Percentiles rank a stretch among this genome's conserved stretches.
phyloP scores from a whole-genome alignment of 1,284 basidiomycete species.

The Sanguinoderma infundibulare region DNA sequence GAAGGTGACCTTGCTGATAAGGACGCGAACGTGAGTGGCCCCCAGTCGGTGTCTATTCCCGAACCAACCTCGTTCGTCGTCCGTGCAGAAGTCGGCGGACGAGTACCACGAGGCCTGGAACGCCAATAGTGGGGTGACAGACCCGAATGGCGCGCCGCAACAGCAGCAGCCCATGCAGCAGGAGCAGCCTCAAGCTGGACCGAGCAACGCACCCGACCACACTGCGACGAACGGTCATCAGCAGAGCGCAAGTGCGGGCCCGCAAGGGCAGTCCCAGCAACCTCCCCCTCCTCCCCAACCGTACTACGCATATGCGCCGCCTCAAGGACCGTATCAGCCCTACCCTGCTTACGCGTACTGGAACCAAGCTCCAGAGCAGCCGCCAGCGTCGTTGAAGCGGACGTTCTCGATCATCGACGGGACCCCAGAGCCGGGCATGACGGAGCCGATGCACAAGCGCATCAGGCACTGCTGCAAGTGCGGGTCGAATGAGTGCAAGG shows the following conservation, averaged over 20 bases:
- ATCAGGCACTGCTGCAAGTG: conserved; percentile 69
- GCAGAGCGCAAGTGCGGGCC: conserved; percentile 10
- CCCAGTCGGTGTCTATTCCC: background rate
- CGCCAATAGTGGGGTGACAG: conserved; percentile 48
- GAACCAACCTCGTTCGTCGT: background rate
- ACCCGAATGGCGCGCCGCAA: conserved; percentile 24
- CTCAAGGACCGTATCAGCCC: conserved; percentile 31
- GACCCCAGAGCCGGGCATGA: conserved; percentile 26
- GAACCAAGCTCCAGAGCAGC: conserved; percentile 10
- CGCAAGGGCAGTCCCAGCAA: conserved; percentile 11
- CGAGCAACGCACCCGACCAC: conserved; percentile 26
- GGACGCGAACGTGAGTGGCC: conserved; percentile 28
- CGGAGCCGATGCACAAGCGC: conserved; percentile 43
- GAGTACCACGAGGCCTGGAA: conserved; percentile 62
- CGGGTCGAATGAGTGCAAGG: conserved; percentile 76
- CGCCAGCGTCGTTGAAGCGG: conserved; percentile 30
- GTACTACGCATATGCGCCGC: conserved; percentile 29
- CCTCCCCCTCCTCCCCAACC: conserved; percentile 24
- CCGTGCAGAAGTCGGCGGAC: conserved; percentile 43
- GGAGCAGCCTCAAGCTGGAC: conserved; percentile 26
- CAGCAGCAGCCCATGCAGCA: conserved; percentile 15
- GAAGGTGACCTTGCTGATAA: conserved; percentile 32
- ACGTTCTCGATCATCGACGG: conserved; percentile 35
- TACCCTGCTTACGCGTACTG: conserved; percentile 31
- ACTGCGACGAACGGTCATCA: conserved; percentile 18